phyloP scores from a whole-genome alignment of 306 rosid genomes.

The Pterocarpus santalinus region DNA sequence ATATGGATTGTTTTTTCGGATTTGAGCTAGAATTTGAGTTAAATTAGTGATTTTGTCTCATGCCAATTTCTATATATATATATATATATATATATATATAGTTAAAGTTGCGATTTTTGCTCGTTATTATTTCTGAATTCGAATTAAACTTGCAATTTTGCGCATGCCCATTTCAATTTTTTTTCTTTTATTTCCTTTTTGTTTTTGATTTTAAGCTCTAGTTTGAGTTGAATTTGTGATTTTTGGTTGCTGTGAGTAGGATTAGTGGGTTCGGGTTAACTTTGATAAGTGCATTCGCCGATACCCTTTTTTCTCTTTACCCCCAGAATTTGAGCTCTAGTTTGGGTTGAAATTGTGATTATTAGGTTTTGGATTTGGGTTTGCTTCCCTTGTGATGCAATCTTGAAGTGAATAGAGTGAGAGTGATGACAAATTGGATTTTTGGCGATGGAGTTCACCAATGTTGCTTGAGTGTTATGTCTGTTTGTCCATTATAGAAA shows the following conservation, averaged over 20 bases:
- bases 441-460: background rate
- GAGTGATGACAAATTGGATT: background rate
- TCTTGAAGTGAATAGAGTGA: background rate
- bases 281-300: slow-evolving; percentile 41
- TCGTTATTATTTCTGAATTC: background rate
- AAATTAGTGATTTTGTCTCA: no score
- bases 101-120: background rate
- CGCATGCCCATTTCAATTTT: no score
- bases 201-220: no score
- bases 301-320: slow-evolving; percentile 2
- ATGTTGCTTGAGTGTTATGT: slow-evolving; percentile 31
- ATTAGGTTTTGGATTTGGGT: no score
- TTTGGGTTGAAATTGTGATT: slow-evolving; percentile 14
- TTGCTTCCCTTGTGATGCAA: slow-evolving; percentile 19
- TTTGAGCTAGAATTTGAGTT: no score
- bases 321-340: background rate
- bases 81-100: no score
- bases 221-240: slow-evolving; percentile 3
- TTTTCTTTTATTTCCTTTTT: no score
- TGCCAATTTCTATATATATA: no score
- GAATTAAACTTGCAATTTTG: no score
- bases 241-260: background rate
- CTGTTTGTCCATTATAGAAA: slow-evolving; percentile 12
- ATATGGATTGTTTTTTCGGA: no score
- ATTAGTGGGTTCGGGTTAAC: slow-evolving; percentile 34